These are phyloP conservation scores for Exophiala oligosperma DNA, from an alignment of 2,329 filamentous ascomycete species.

Conservation along the genomic window DNA sequence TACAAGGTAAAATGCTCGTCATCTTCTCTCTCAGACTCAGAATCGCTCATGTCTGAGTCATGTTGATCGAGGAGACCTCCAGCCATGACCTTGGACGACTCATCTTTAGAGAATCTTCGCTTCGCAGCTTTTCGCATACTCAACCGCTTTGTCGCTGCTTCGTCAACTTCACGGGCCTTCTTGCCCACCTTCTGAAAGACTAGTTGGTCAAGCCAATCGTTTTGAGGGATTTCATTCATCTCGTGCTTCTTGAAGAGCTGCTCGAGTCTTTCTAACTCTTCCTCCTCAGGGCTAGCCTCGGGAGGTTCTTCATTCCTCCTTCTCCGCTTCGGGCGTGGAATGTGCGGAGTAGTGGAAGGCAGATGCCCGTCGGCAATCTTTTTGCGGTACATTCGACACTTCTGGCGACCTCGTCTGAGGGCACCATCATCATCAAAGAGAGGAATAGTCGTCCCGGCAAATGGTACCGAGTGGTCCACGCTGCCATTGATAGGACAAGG, in stretches of 20 bases:
- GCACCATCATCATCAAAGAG: slow-evolving; percentile 94
- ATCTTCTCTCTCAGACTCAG: slow-evolving; percentile 45
- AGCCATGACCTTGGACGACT: slow-evolving; percentile 19
- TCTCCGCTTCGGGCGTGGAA: slow-evolving; percentile 56
- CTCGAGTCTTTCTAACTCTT: slow-evolving; percentile 87
- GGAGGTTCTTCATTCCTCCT: slow-evolving; percentile 49
- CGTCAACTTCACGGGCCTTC: slow-evolving; percentile 64
- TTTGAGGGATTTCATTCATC: slow-evolving; percentile 89
- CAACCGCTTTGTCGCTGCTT: slow-evolving; percentile 60
- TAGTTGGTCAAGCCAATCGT: slow-evolving; percentile 93
- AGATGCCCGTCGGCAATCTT: slow-evolving; percentile 83
- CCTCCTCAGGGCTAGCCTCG: slow-evolving; percentile 65
- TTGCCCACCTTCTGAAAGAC: slow-evolving; percentile 90
- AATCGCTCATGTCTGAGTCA: slow-evolving; percentile 35
- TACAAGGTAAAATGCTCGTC: slow-evolving; percentile 77
- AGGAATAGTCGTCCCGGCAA: slow-evolving; percentile 87
- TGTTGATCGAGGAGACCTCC: slow-evolving; percentile 44
- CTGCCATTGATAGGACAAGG: slow-evolving; percentile 70
- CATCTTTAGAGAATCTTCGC: slow-evolving; percentile 25
- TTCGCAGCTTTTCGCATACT: slow-evolving; percentile 38
- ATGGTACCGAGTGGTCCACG: slow-evolving; percentile 78
- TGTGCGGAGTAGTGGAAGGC: slow-evolving; percentile 74
- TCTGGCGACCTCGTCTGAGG: slow-evolving; percentile 86
- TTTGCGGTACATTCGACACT: slow-evolving; percentile 81
- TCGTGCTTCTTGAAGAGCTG: slow-evolving; percentile 95